Evolutionary conservation across 495 filamentous ascomycete genomes (phyloP).

Genomic region (Melanomma pulvis-pyrius): DNA sequence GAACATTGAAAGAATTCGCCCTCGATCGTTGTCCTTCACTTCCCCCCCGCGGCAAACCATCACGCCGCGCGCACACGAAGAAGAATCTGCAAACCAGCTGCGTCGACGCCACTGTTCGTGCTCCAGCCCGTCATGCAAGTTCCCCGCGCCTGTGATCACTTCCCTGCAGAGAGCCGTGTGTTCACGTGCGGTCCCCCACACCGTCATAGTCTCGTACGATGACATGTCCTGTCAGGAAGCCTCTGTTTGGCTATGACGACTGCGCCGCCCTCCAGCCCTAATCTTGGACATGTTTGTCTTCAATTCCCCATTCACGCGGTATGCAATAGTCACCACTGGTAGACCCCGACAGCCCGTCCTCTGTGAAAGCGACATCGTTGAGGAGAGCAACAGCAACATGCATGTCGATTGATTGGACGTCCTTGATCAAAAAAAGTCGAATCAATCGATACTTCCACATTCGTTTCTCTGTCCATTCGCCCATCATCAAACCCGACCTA

Average conservation of each 20-base stretch:
- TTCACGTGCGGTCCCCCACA: not conserved
- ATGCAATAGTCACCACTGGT: too few species aligned
- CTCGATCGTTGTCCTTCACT: not conserved
- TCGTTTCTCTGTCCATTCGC: not conserved
- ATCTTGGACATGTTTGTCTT: too few species aligned
- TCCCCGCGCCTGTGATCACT: constrained; percentile 1
- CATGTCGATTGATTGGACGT: too few species aligned
- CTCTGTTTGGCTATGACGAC: not conserved
- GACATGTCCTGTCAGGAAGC: too few species aligned
- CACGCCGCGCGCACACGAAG: not conserved
- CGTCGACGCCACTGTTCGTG: not conserved
- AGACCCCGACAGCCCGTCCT: too few species aligned
- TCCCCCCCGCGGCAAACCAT: not conserved
- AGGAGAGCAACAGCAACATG: too few species aligned
- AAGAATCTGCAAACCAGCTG: not conserved
- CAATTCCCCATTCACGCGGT: too few species aligned
- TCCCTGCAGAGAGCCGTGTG: not conserved
- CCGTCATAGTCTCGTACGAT: not conserved
- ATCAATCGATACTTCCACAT: not conserved
- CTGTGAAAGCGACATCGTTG: too few species aligned
- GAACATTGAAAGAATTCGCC: too few species aligned
- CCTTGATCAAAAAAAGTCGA: not conserved
- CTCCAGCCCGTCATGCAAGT: not conserved
- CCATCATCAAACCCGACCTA: not conserved
- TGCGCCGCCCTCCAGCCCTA: too few species aligned